phyloP scores from a whole-genome alignment of 148 eudicot genomes.

The Rhododendron simsii region DNA sequence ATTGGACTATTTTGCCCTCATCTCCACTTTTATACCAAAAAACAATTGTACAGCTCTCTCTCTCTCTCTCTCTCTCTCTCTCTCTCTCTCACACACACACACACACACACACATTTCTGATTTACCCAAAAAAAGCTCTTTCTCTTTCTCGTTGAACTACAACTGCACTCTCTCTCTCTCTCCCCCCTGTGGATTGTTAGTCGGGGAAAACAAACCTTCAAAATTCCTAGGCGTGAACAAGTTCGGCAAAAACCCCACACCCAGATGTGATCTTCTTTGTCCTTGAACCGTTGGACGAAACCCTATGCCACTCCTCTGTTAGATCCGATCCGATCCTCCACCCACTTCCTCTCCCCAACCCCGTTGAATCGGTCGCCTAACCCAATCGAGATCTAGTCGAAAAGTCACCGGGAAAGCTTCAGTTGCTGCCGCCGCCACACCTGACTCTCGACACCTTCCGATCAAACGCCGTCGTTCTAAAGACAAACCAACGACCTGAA shows the following conservation, averaged over 20 bases:
- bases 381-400: constrained; percentile 76
- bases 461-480: not conserved
- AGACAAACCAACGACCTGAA: constrained; percentile 58
- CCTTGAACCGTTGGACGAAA: constrained; percentile 62
- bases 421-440: constrained; percentile 47
- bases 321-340: constrained; percentile 82
- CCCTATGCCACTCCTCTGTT: constrained; percentile 97
- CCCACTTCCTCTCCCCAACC: constrained; percentile 75
- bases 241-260: not conserved
- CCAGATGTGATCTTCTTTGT: constrained; percentile 30
- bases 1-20: too few species aligned
- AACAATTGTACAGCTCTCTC: too few species aligned
- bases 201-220: not conserved
- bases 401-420: constrained; percentile 85
- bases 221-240: constrained; percentile 16
- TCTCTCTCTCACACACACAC: too few species aligned
- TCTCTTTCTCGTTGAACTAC: not conserved
- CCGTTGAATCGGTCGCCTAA: constrained; percentile 83
- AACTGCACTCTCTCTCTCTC: not conserved
- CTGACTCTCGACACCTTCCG: constrained; percentile 76
- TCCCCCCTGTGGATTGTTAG: not conserved
- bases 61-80: too few species aligned
- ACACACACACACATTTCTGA: too few species aligned
- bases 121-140: not conserved
- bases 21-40: too few species aligned